phyloP scores from a whole-genome alignment of 495 filamentous ascomycete genomes.

The Xylaria telfairii region DNA sequence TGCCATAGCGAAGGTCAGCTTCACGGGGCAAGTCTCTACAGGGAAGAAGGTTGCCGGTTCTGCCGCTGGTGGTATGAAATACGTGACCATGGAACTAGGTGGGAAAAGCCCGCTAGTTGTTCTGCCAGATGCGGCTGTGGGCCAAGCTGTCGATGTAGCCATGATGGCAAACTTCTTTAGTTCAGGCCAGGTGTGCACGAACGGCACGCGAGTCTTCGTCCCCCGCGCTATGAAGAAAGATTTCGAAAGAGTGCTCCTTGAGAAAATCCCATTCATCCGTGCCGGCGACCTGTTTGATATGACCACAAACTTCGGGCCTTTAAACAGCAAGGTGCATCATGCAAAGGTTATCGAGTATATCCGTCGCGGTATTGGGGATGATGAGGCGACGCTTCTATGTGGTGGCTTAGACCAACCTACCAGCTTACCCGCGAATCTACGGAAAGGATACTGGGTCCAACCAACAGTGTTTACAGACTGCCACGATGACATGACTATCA shows the following conservation, averaged over 20 bases:
- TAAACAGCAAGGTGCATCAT: slow-evolving; percentile 70
- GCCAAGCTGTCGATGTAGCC: slow-evolving; percentile 77
- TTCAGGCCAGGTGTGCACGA: slow-evolving; percentile 84
- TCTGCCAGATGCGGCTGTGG: slow-evolving; percentile 72
- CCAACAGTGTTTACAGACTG: slow-evolving; percentile 80
- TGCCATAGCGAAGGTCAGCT: slow-evolving; percentile 76
- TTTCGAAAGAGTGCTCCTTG: slow-evolving; percentile 69
- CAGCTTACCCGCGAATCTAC: slow-evolving; percentile 56
- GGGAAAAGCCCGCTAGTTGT: slow-evolving; percentile 79
- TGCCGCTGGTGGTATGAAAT: slow-evolving; percentile 79
- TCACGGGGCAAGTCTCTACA: slow-evolving; percentile 82
- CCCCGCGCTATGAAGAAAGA: slow-evolving; percentile 62
- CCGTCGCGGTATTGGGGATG: slow-evolving; percentile 67
- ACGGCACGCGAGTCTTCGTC: slow-evolving; percentile 81
- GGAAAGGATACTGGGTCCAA: slow-evolving; percentile 68
- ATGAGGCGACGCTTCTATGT: slow-evolving; percentile 73
- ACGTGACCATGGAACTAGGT: slow-evolving; percentile 84
- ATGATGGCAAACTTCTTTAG: slow-evolving; percentile 92
- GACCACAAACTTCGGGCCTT: slow-evolving; percentile 76
- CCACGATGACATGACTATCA: slow-evolving; percentile 72
- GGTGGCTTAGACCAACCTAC: slow-evolving; percentile 65
- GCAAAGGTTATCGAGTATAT: slow-evolving; percentile 76
- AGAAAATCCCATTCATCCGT: slow-evolving; percentile 71
- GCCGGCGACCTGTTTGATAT: slow-evolving; percentile 71
- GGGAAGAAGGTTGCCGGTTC: slow-evolving; percentile 74